Evolutionary conservation across 1,284 basidiomycete genomes (phyloP).

Genomic region (Cryptococcus sp.): DNA sequence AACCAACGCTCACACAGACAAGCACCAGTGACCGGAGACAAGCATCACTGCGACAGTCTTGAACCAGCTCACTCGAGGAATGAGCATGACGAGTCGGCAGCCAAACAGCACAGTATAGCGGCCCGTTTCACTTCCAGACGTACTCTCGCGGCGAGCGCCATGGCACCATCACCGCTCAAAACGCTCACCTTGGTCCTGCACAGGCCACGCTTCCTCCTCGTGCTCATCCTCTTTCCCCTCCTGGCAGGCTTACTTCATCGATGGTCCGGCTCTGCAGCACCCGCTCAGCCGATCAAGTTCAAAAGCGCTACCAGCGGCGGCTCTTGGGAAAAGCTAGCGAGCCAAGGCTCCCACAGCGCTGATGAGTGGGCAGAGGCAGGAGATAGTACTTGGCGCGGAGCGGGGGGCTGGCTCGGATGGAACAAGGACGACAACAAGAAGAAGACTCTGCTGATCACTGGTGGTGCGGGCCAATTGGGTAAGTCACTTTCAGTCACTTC

Average conservation of each 20-base stretch:
- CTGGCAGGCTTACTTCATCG: constrained; percentile 2
- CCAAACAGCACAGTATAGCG: no score
- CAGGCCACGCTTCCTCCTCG: constrained; percentile 54
- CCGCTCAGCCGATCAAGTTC: neutral
- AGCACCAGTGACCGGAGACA: no score
- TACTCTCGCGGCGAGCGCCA: no score
- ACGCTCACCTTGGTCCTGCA: constrained; percentile 4
- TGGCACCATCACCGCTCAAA: neutral
- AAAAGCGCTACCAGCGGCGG: constrained; percentile 13
- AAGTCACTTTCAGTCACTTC: constrained; percentile 9
- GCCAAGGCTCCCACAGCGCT: neutral
- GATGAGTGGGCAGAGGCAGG: constrained; percentile 3
- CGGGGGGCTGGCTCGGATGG: constrained; percentile 19
- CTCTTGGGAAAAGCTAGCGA: constrained; percentile 17
- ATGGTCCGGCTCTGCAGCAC: neutral
- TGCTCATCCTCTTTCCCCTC: constrained; percentile 52
- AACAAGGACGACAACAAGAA: constrained; percentile 20
- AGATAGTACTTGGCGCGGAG: constrained; percentile 5
- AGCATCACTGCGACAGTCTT: no score
- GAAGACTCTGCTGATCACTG: constrained; percentile 41
- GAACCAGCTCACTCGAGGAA: no score
- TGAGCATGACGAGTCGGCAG: no score
- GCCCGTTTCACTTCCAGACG: no score
- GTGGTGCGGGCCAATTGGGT: constrained; percentile 48
- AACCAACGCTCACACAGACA: no score